These are phyloP conservation scores for Trichoderma citrinoviride DNA, from an alignment of 2,329 filamentous ascomycete genomes.

Conservation along the genomic window DNA sequence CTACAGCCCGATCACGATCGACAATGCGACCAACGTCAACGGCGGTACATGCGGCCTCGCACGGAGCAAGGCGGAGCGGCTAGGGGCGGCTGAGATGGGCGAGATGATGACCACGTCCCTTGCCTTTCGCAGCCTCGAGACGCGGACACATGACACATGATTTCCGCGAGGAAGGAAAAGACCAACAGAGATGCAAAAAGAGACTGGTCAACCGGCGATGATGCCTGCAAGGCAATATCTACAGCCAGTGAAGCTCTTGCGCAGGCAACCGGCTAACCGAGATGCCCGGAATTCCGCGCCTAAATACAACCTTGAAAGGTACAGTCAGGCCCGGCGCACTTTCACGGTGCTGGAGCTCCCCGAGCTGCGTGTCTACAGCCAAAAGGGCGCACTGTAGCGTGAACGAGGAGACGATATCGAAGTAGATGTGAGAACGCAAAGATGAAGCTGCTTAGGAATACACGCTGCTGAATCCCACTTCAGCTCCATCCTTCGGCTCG, in stretches of 20 bases:
- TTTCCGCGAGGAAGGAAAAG: not conserved
- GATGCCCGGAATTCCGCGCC: not conserved
- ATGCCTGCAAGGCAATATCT: not conserved
- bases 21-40: not conserved
- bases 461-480: not conserved
- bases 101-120: constrained; percentile 5
- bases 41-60: not conserved
- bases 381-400: not conserved
- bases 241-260: not conserved
- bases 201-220: not conserved
- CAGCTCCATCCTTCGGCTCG: constrained; percentile 8
- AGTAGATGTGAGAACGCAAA: not conserved
- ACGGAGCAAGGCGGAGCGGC: constrained; percentile 4
- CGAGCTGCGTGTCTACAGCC: not conserved
- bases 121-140: not conserved
- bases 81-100: constrained; percentile 13
- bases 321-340: not conserved
- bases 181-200: not conserved
- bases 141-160: not conserved
- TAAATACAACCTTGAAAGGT: too few species aligned
- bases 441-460: not conserved
- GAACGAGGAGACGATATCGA: not conserved
- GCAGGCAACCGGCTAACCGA: not conserved
- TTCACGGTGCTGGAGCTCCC: not conserved
- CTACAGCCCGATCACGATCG: not conserved